Evolutionary conservation across 2,329 filamentous ascomycete genomes (phyloP).

Genomic region (Diaporthe vexans): DNA sequence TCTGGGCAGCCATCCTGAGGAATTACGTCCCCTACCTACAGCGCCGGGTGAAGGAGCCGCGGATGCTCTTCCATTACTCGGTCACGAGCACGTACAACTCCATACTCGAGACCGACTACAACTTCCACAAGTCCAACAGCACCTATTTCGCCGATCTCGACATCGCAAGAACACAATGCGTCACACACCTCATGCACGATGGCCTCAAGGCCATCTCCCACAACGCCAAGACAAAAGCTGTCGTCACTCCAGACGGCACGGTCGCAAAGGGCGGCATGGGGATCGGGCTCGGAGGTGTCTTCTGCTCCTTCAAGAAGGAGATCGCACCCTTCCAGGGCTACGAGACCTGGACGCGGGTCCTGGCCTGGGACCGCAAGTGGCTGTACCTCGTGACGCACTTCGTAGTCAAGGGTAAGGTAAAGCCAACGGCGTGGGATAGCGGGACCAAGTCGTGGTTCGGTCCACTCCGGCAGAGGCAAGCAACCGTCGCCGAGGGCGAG

Average conservation of each 20-base stretch:
- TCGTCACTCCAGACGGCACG: constrained; percentile 63
- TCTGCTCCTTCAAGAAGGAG: constrained; percentile 81
- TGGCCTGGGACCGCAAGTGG: constrained; percentile 87
- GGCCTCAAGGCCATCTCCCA: constrained; percentile 67
- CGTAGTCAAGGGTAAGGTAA: constrained; percentile 72
- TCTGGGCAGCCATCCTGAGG: constrained; percentile 53
- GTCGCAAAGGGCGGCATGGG: constrained; percentile 67
- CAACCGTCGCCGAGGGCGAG: constrained; percentile 53
- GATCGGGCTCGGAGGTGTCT: constrained; percentile 80
- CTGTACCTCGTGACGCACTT: constrained; percentile 83
- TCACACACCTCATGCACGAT: constrained; percentile 75
- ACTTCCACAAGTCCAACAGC: constrained; percentile 59
- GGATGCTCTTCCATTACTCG: constrained; percentile 54
- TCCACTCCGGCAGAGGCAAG: constrained; percentile 49
- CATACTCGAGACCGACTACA: constrained; percentile 56
- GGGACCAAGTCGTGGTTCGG: constrained; percentile 57
- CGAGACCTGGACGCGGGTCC: constrained; percentile 80
- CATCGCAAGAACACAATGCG: constrained; percentile 83
- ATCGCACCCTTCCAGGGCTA: constrained; percentile 78
- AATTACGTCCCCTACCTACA: constrained; percentile 47
- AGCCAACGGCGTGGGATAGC: constrained; percentile 68
- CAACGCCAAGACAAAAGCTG: constrained; percentile 64
- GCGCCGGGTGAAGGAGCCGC: constrained; percentile 42
- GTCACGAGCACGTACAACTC: constrained; percentile 50
- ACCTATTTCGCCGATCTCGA: constrained; percentile 93